Percentiles rank a stretch among this genome's conserved stretches.
phyloP scores from a whole-genome alignment of 2,329 filamentous ascomycete genomes.

The Xylaria hypoxylon region DNA sequence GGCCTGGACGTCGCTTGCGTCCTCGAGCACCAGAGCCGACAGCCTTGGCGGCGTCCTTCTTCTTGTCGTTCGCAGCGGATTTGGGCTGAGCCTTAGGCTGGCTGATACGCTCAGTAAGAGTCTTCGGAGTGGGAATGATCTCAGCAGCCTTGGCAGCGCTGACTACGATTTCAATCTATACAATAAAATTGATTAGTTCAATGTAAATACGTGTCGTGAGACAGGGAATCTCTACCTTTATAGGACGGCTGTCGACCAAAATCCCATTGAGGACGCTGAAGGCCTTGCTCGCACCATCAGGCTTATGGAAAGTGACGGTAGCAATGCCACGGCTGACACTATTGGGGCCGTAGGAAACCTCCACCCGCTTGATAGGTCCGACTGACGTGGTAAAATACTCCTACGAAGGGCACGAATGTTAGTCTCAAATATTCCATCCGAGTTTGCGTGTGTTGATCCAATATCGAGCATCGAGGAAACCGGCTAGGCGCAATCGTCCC shows the following conservation, averaged over 20 bases:
- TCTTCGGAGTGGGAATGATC: slow-evolving; percentile 73
- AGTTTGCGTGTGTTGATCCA: slow-evolving; percentile 47
- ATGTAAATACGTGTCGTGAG: too few species aligned
- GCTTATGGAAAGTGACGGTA: slow-evolving; percentile 85
- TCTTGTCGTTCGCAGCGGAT: slow-evolving; percentile 81
- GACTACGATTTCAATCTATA: slow-evolving; percentile 89
- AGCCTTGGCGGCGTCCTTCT: slow-evolving; percentile 63
- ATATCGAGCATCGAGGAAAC: slow-evolving; percentile 44
- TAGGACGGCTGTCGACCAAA: slow-evolving; percentile 87
- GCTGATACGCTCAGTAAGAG: slow-evolving; percentile 84
- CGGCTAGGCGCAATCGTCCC: slow-evolving; percentile 40
- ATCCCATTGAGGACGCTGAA: slow-evolving; percentile 87
- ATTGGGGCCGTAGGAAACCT: slow-evolving; percentile 92
- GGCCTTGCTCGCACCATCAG: slow-evolving; percentile 86
- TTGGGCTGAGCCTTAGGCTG: slow-evolving; percentile 82
- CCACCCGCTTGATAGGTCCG: slow-evolving; percentile 89
- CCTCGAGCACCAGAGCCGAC: slow-evolving; percentile 57
- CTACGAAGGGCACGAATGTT: slow-evolving; percentile 77
- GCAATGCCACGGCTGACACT: slow-evolving; percentile 92
- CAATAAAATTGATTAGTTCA: slow-evolving; percentile 43
- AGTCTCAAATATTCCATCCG: slow-evolving; percentile 67
- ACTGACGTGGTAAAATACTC: slow-evolving; percentile 94
- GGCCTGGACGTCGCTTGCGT: slow-evolving; percentile 64
- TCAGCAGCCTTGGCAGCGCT: slow-evolving; percentile 78
- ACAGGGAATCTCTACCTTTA: slow-evolving; percentile 75